Evolutionary conservation across 768 basidiomycete species (phyloP), one percentile per base, ranked within the genome.

Genomic region (Holtermannia corniformis): DNA sequence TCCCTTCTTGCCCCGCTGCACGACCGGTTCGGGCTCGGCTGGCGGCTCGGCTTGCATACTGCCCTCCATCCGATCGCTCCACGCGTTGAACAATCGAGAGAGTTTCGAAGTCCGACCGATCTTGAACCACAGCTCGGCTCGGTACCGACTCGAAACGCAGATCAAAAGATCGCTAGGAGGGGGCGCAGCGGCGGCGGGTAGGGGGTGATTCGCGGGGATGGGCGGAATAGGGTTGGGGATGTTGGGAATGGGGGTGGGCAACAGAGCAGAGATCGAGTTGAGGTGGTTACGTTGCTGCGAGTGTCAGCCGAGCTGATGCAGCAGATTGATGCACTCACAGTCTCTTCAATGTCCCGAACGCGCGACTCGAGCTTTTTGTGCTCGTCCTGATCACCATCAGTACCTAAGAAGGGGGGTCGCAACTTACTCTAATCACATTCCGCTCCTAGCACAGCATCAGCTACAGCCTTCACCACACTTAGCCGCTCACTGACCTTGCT

Each of bases 91-190:
- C 51, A 90, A 77, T 51, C 84, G 79, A 51, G 83, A 82, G 27
- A 91, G 76, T 68, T 87, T 89, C 23, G 86, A 87, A 74, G 89
- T 89, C 69, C 88, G 84, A 7, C 86, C 86, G 59, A 91, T 87
- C 73, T 88, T 90, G 80, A 91, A 91, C 76, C 86, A 88, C 41
- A 91, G 78, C 64, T 91, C 87, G 3, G 87, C 86, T 43, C 88
- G 85, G 68, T 89, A 89, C 61, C 84, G 83, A 72, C 87, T 90
- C 47, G 85, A 77, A 59, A 91, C 86, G 70, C 87, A 89, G 74
- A 90, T 82, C 48, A 89, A 83, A 55, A 90, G 86, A 67, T 91
- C 86, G 28, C 80, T 80, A n/a, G 41, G 19, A 20, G 49, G 37
- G 16, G 54, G 23, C 7, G 49, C 13, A 23, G 48, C 41, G 19